Evolutionary conservation across 2,329 filamentous ascomycete genomes (phyloP).

Genomic region (Talaromyces albobiverticillius): DNA sequence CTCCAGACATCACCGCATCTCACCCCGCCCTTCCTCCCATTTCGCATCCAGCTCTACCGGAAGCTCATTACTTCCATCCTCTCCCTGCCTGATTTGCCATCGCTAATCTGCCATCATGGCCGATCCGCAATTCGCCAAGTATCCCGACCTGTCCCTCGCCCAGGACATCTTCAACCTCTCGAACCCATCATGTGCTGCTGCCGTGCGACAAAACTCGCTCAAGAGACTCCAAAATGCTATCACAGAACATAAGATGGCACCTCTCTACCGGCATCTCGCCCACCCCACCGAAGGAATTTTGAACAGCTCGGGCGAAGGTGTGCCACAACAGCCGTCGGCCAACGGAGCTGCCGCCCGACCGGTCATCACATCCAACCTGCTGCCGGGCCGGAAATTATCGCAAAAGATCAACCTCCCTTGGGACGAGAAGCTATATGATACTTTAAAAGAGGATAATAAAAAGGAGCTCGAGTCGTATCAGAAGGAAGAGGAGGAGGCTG

Average conservation of each 20-base stretch:
- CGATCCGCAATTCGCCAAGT: conserved; percentile 65
- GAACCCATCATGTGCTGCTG: conserved; percentile 55
- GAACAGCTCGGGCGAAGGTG: conserved; percentile 69
- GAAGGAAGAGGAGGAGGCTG: conserved; percentile 89
- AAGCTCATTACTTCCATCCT: too few species aligned
- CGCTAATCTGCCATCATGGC: conserved; percentile 50
- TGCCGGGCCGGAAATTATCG: conserved; percentile 67
- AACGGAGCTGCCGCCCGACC: conserved; percentile 41
- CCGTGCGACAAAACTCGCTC: conserved; percentile 56
- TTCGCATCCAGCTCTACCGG: conserved; percentile 1
- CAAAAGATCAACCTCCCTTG: conserved; percentile 71
- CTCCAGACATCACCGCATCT: neutral
- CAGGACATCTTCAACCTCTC: conserved; percentile 68
- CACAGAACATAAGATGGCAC: conserved; percentile 63
- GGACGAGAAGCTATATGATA: conserved; percentile 85
- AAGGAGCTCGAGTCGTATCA: conserved; percentile 72
- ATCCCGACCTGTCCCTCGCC: conserved; percentile 61
- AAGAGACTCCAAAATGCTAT: conserved; percentile 63
- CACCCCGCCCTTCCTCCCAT: neutral
- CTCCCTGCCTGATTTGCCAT: conserved; percentile 10
- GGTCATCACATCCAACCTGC: conserved; percentile 66
- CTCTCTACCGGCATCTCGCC: conserved; percentile 63
- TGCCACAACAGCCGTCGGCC: conserved; percentile 44
- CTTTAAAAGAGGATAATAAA: conserved; percentile 73
- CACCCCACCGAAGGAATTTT: conserved; percentile 72